Evolutionary conservation across 2,329 filamentous ascomycete species (phyloP).

Genomic region (Fulvia fulva): DNA sequence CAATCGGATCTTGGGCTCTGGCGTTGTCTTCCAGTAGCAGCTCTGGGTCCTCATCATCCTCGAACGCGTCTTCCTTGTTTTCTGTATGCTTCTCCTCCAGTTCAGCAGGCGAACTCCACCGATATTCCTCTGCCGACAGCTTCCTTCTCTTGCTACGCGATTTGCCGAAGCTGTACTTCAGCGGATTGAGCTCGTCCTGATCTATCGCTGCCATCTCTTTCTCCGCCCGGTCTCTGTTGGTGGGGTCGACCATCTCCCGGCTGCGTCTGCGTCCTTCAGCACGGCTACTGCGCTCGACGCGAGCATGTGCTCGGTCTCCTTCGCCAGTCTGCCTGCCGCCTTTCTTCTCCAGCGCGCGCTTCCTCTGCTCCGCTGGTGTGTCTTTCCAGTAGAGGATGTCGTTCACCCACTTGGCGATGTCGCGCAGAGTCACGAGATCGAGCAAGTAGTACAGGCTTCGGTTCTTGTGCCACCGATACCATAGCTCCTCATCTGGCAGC

Average conservation of each 20-base stretch:
- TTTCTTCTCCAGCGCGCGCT: too few relatives aligned
- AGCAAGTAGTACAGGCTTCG: not conserved
- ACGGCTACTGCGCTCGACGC: not conserved
- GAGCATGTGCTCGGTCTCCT: too few relatives aligned
- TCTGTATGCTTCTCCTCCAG: not conserved
- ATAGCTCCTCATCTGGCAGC: not conserved
- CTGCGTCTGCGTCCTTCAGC: not conserved
- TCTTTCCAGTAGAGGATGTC: not conserved
- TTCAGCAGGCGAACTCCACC: not conserved
- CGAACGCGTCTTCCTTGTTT: not conserved
- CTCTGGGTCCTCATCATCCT: not conserved
- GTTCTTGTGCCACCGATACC: not conserved
- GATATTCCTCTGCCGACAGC: not conserved
- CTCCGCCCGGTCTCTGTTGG: not conserved
- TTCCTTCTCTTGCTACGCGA: not conserved
- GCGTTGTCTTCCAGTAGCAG: not conserved
- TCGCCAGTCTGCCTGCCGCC: too few relatives aligned
- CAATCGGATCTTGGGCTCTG: not conserved
- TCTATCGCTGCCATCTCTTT: not conserved
- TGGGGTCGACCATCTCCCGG: not conserved
- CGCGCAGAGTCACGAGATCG: not conserved
- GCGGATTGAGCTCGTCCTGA: not conserved
- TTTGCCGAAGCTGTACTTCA: not conserved
- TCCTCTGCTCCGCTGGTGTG: not conserved
- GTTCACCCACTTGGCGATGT: not conserved